Conservation (phyloP, 768 basidiomycete species). For the Holtermanniella nyarrowii region DNA sequence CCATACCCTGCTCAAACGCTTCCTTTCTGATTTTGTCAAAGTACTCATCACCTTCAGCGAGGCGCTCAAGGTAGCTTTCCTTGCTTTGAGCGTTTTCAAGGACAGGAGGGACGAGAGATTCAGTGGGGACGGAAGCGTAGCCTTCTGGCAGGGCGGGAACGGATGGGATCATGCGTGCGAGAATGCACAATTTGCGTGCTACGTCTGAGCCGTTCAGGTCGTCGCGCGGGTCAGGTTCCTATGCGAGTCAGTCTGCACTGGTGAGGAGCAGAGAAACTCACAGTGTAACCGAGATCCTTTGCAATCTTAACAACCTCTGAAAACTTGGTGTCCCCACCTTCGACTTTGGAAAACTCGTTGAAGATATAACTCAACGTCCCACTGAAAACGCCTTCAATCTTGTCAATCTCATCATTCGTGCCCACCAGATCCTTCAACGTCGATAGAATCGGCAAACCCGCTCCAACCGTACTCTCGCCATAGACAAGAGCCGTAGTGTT, state of each 20-base stretch:
- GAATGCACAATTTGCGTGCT: constrained; percentile 90
- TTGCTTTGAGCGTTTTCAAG: constrained; percentile 61
- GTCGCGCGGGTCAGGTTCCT: constrained; percentile 97
- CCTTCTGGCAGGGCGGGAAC: constrained; percentile 56
- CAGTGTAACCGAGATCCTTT: constrained; percentile 89
- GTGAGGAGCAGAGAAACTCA: constrained; percentile 36
- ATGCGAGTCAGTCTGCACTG: not conserved
- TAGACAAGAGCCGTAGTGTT: constrained; percentile 48
- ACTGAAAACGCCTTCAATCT: constrained; percentile 95
- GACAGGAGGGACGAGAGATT: constrained; percentile 71
- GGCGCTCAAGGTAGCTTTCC: constrained; percentile 66
- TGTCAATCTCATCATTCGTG: constrained; percentile 84
- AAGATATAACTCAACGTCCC: constrained; percentile 99
- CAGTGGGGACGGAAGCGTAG: constrained; percentile 66
- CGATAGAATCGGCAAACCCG: constrained; percentile 82
- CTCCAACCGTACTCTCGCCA: constrained; percentile 86
- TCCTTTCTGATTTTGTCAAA: constrained; percentile 67
- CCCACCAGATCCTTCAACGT: constrained; percentile 84
- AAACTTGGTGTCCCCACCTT: constrained; percentile 53
- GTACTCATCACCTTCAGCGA: constrained; percentile 71
- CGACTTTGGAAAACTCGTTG: constrained; percentile 77
- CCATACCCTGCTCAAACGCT: constrained; percentile 67
- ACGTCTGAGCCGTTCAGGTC: constrained; percentile 96
- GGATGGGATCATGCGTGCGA: constrained; percentile 56
- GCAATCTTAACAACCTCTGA: constrained; percentile 81